phyloP scores from a whole-genome alignment of 768 basidiomycete genomes.

The Psilocybe cubensis region DNA sequence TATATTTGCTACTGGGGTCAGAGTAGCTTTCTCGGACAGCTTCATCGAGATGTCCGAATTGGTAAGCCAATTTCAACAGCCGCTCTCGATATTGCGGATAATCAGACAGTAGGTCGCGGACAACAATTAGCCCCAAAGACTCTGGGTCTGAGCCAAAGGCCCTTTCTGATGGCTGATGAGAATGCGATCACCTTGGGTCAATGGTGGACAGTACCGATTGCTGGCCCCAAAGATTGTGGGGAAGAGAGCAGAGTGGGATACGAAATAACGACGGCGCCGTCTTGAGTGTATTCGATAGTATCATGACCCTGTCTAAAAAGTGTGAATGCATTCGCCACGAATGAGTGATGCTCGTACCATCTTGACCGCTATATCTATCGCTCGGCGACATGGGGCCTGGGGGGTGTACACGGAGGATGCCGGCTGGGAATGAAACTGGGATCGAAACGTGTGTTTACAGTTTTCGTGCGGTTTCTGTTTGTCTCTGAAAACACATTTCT shows the following conservation, averaged over 20 bases:
- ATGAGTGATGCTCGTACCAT: constrained; percentile 6
- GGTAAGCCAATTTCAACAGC: constrained; percentile 74
- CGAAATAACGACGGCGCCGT: constrained; percentile 34
- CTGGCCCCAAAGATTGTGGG: constrained; percentile 30
- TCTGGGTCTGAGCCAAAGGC: constrained; percentile 83
- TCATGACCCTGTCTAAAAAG: background rate
- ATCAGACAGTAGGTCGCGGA: constrained; percentile 75
- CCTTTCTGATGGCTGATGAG: constrained; percentile 46
- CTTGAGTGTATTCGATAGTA: constrained; percentile 23
- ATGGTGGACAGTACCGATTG: constrained; percentile 56
- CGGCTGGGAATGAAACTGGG: constrained; percentile 18
- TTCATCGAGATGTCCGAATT: constrained; percentile 76
- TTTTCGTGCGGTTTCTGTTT: constrained; percentile 22
- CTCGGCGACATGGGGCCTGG: background rate
- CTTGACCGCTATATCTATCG: background rate
- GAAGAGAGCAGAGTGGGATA: constrained; percentile 28
- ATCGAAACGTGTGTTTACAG: constrained; percentile 19
- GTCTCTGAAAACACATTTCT: constrained; percentile 16
- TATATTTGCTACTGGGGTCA: constrained; percentile 74
- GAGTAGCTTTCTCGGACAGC: constrained; percentile 71
- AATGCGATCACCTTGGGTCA: constrained; percentile 1
- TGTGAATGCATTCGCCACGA: background rate
- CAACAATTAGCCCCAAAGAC: constrained; percentile 79
- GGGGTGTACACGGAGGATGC: background rate
- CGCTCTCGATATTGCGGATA: constrained; percentile 69